Percentiles rank a stretch among this genome's conserved stretches.
Conservation (phyloP, 495 filamentous ascomycete genomes). For the Trypethelium eluteriae region DNA sequence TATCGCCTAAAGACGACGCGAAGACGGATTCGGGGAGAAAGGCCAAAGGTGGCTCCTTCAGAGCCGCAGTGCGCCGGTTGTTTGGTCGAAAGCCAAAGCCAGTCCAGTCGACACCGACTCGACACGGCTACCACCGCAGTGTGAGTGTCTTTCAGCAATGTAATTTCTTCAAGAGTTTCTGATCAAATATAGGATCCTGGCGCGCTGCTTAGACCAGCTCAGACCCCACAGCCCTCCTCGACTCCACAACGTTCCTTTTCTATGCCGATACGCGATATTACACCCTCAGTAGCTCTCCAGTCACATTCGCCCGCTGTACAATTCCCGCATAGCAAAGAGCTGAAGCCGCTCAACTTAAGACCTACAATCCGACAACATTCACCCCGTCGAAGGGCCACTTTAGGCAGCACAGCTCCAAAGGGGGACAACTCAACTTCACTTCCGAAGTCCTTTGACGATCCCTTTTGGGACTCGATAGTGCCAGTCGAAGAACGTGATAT, state of each 20-base stretch:
- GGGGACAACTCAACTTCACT: conserved; percentile 4
- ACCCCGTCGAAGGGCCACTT: conserved; percentile 21
- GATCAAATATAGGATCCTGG: conserved; percentile 2
- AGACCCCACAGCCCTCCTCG: not conserved
- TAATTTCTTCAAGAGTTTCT: conserved; percentile 10
- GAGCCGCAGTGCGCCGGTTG: conserved; percentile 24
- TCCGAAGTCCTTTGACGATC: conserved; percentile 16
- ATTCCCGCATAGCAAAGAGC: conserved; percentile 22
- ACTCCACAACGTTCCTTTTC: conserved; percentile 21
- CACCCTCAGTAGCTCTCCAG: conserved; percentile 15
- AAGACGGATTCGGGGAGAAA: conserved; percentile 8
- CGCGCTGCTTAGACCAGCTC: not conserved
- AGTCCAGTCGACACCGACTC: conserved; percentile 14
- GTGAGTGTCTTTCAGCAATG: conserved; percentile 11
- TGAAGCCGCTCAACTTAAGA: conserved; percentile 25
- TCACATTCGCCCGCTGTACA: conserved; percentile 25
- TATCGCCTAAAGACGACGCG: conserved; percentile 14
- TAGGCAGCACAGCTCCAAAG: conserved; percentile 5
- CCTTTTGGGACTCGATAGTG: conserved; percentile 12
- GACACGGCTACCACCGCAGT: conserved; percentile 21
- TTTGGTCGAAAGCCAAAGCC: conserved; percentile 23
- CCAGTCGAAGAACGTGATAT: conserved; percentile 12
- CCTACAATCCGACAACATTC: conserved; percentile 21
- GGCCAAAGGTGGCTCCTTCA: conserved; percentile 23
- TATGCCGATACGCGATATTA: conserved; percentile 16